Base-by-base conservation (phyloP, 176 grass and related monocot species). In the Melocanna baccifera region DNA sequence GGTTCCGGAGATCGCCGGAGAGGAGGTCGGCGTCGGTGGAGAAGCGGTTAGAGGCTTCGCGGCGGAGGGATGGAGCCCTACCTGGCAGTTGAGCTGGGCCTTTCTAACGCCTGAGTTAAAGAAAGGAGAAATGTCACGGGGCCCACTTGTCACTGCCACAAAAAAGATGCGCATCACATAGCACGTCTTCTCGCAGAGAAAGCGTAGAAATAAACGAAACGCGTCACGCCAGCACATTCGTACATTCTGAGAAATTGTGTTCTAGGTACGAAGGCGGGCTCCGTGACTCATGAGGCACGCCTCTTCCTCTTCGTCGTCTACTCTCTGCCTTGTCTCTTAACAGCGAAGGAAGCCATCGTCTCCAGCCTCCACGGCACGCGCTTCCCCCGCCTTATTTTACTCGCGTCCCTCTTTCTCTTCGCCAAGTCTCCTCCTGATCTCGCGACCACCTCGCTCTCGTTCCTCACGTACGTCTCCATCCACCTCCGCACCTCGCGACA, bases 61-160 rank as follows among this genome's bases (percentile, higher is more conserved):
- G 64, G 34, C 18, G 62, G 34, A 46, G 25, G 80, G 15, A 13
- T 45, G 66, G 36, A 82, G 85, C 77, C 83, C 83, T 71, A n/a
- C n/a, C n/a, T n/a, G n/a, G n/a, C n/a, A 82, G 3, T 77, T 76
- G 83, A 63, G 78, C 88, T 36, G 88, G 71, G 83, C 78, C 88
- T 23, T 62, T 11, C 16, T 22, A 67, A 56, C 23, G 7, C 56
- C 28, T 9, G 23, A 78, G 25, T 41, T 26, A 15, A 78, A 13
- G 39, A 78, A 40, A 40, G 11, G 18, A 29, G 55, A 73, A 73
- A 29, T 43, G 10, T 10, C 23, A 12, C 0, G 59, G 69, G 77
- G 26, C 48, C 85, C 78, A 66, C 25, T 65, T 64, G 55, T 26
- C 53, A 62, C 12, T 1, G 11, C 4, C 64, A 16, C 13, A 20